Evolutionary conservation across 208 protist genomes (phyloP).

Genomic region (Leishmania tarentolae): DNA sequence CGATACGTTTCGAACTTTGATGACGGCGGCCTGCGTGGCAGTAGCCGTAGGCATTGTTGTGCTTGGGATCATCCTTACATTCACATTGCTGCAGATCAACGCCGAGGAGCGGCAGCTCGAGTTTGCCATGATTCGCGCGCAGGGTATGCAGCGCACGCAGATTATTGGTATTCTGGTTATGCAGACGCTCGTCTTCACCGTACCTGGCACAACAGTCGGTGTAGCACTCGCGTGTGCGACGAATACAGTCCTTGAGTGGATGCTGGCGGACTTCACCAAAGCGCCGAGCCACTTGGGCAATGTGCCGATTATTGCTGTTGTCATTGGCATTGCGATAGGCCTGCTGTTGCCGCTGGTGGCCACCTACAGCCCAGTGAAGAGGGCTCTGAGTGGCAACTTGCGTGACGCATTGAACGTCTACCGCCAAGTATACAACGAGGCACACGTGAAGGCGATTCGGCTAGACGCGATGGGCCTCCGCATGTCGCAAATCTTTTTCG

Average conservation of each 20-base stretch:
- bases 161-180: slow-evolving; percentile 83
- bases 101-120: slow-evolving; percentile 97
- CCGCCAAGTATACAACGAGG: slow-evolving; percentile 89
- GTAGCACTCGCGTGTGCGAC: slow-evolving; percentile 58
- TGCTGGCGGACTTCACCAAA: slow-evolving; percentile 68
- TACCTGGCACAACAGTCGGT: slow-evolving; percentile 89
- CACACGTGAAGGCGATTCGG: slow-evolving; percentile 83
- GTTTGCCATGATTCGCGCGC: slow-evolving; percentile 95
- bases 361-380: slow-evolving; percentile 78
- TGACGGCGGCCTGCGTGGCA: slow-evolving; percentile 87
- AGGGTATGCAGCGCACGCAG: slow-evolving; percentile 83
- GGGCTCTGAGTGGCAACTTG: slow-evolving; percentile 82
- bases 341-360: slow-evolving; percentile 86
- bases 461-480: slow-evolving; percentile 91
- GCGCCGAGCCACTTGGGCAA: slow-evolving; percentile 23
- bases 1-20: slow-evolving; percentile 74
- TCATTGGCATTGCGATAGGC: slow-evolving; percentile 73
- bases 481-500: slow-evolving; percentile 72
- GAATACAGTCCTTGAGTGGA: slow-evolving; percentile 69
- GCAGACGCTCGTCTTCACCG: slow-evolving; percentile 88
- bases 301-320: slow-evolving; percentile 37
- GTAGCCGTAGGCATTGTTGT: slow-evolving; percentile 84
- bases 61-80: slow-evolving; percentile 91
- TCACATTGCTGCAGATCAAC: slow-evolving; percentile 91
- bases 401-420: slow-evolving; percentile 95